Conservation (phyloP, 1,284 basidiomycete species). For the Rhodotorula sp. region DNA sequence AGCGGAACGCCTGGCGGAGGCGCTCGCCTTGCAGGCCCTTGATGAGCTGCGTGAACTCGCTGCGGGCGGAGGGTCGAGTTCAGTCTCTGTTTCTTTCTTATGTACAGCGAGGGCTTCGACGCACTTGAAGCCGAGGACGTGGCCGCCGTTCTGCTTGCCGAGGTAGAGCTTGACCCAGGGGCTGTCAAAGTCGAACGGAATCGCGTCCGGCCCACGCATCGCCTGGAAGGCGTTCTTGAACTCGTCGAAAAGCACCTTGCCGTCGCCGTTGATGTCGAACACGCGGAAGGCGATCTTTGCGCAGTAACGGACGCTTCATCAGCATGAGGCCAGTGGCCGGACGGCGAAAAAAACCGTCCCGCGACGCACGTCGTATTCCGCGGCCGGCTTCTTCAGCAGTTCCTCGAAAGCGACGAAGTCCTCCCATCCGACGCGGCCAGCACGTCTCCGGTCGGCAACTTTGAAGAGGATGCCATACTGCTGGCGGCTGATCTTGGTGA, state of each 20-base stretch:
- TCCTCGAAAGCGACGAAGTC: slow-evolving; percentile 94
- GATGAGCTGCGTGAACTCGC: slow-evolving; percentile 95
- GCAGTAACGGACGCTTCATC: neutral
- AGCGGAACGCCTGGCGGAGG: slow-evolving; percentile 87
- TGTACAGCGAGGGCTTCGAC: neutral
- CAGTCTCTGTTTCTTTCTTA: slow-evolving; percentile 12
- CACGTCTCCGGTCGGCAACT: slow-evolving; percentile 77
- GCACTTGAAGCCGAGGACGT: slow-evolving; percentile 83
- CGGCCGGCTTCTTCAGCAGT: slow-evolving; percentile 62
- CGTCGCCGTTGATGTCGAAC: slow-evolving; percentile 87
- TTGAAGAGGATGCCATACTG: slow-evolving; percentile 79
- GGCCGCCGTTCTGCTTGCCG: slow-evolving; percentile 81
- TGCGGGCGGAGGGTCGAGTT: slow-evolving; percentile 53
- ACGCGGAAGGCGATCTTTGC: slow-evolving; percentile 86
- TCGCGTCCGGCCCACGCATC: slow-evolving; percentile 74
- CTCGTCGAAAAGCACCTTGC: slow-evolving; percentile 85
- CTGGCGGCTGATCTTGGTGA: slow-evolving; percentile 76
- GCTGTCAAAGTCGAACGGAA: slow-evolving; percentile 93
- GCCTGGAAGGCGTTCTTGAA: slow-evolving; percentile 86
- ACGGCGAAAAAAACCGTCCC: neutral
- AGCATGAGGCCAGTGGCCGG: neutral
- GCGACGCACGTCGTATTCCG: slow-evolving; percentile 43
- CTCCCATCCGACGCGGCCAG: slow-evolving; percentile 84
- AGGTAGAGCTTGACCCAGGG: slow-evolving; percentile 94
- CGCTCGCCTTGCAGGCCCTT: slow-evolving; percentile 95